Base-by-base conservation (phyloP, 108 stramenopile species). In the Aurantiochytrium sp. region DNA sequence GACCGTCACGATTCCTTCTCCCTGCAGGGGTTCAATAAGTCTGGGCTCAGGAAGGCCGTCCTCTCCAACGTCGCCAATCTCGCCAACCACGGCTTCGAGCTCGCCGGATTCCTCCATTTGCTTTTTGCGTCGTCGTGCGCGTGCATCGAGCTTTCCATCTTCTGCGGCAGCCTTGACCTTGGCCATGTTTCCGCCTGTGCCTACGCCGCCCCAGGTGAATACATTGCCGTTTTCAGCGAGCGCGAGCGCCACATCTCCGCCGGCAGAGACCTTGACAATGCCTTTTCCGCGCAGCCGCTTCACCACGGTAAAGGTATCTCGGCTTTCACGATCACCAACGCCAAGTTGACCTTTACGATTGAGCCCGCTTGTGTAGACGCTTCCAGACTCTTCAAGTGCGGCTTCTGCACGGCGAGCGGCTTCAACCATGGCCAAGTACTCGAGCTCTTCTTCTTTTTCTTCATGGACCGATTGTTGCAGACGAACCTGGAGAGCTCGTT, bases 161-260 rank as follows among this genome's bases (percentile, higher is more conserved):
- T 44, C 60, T 5, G 35, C n/a, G 29, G 44, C 83, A 47, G 25
- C 76, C 14, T 49, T 45, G 0, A 16, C 21, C 21, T 53, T 25
- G 4, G 44, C 23, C 28, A 12, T 72, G 59, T 60, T 91, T 76
- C 60, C 58, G 5, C 94, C 95, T 35, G 91, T 89, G 44, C 95
- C 95, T 5, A 64, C 89, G 5, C 93, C 94, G 58, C 96, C 96
- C 95, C 95, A 96, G 23, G 92, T 89, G 43, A 91, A 94, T 1
- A 96, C 95, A 60, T 95, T 94, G 87, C 94, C 92, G 58, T 94
- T 92, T 49, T 91, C 93, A 3, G 96, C 96, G 0, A 95, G 92
- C 18, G 95, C 96, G 57, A 94, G 91, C 8, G 60, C 60, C 8
- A 94, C 89, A 28, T 94, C 92, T 5, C 89, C 91, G 57, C 93